Percentiles rank a stretch among this genome's conserved stretches.
Conservation (phyloP, 2,329 filamentous ascomycete genomes). For the Dactylellina cionopaga region DNA sequence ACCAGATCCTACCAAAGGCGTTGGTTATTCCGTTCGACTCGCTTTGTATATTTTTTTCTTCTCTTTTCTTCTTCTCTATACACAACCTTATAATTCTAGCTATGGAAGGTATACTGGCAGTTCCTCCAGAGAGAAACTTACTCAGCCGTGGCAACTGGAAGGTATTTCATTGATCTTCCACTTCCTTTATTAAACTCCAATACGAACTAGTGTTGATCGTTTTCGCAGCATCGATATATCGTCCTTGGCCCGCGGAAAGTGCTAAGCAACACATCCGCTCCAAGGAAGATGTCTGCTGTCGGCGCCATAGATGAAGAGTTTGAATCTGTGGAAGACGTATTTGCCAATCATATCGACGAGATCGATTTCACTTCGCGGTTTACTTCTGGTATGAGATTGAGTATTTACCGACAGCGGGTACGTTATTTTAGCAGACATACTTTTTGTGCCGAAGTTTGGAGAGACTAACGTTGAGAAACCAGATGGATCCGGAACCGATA, state of each 20-base stretch:
- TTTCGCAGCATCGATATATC: conserved; percentile 42
- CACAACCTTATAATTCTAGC: not conserved
- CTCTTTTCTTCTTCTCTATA: not conserved
- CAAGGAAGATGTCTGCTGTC: conserved; percentile 43
- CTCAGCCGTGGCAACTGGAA: conserved; percentile 53
- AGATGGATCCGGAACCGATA: conserved; percentile 44
- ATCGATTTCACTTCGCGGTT: conserved; percentile 19
- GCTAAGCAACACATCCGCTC: conserved; percentile 50
- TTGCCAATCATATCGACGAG: conserved; percentile 35
- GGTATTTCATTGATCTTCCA: conserved; percentile 8
- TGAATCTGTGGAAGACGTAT: conserved; percentile 41
- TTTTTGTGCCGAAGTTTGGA: not conserved
- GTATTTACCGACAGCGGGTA: conserved; percentile 44
- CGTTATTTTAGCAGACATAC: not conserved
- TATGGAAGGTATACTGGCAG: conserved; percentile 48
- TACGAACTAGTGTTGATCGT: conserved; percentile 9
- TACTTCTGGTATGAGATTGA: conserved; percentile 32
- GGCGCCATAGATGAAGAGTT: conserved; percentile 36
- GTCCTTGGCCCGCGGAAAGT: conserved; percentile 46
- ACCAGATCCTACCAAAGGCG: not conserved
- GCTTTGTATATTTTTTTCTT: not conserved
- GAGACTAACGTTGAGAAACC: not conserved
- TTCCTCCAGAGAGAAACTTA: conserved; percentile 48
- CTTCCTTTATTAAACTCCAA: not conserved
- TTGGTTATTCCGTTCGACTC: conserved; percentile 9